phyloP scores from a whole-genome alignment of 2,329 filamentous ascomycete species.

The Curvularia hawaiiensis region DNA sequence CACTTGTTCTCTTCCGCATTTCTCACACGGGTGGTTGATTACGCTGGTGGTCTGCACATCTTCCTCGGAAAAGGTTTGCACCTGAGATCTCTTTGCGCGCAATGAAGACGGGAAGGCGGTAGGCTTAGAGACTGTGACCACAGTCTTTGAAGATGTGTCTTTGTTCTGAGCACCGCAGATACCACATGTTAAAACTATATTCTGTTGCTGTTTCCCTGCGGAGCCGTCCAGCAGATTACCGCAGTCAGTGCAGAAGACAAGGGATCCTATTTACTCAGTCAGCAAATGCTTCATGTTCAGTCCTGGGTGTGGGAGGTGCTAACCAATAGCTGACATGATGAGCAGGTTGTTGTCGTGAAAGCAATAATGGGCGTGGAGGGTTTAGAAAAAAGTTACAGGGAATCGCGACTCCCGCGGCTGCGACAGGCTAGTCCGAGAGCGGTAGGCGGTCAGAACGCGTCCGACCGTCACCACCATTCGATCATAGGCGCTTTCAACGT shows the following conservation, averaged over 20 bases:
- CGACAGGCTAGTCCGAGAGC: constrained; percentile 18
- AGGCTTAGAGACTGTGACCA: constrained; percentile 83
- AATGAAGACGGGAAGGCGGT: constrained; percentile 90
- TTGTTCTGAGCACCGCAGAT: constrained; percentile 73
- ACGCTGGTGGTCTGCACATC: constrained; percentile 76
- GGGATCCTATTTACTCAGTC: constrained; percentile 23
- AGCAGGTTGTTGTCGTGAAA: constrained; percentile 6
- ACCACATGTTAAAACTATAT: constrained; percentile 79
- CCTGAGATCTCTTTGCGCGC: constrained; percentile 82
- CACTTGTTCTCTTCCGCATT: constrained; percentile 82
- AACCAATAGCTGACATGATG: constrained; percentile 82
- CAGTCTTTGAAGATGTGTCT: constrained; percentile 65
- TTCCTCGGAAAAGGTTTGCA: constrained; percentile 79
- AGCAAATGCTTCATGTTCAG: background rate
- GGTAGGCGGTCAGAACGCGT: constrained; percentile 39
- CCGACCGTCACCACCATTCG: constrained; percentile 8
- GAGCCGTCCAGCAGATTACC: constrained; percentile 86
- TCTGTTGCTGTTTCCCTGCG: constrained; percentile 66
- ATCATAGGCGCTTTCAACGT: constrained; percentile 8
- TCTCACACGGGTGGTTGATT: constrained; percentile 72
- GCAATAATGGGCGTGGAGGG: constrained; percentile 2
- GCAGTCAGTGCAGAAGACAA: constrained; percentile 92
- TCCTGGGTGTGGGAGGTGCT: constrained; percentile 50
- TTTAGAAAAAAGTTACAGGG: constrained; percentile 29
- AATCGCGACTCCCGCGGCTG: constrained; percentile 23